Evolutionary conservation across 371 early-diverging fungal genomes (phyloP), one percentile per base, ranked within the genome.

Genomic region (Mortierella sp.): DNA sequence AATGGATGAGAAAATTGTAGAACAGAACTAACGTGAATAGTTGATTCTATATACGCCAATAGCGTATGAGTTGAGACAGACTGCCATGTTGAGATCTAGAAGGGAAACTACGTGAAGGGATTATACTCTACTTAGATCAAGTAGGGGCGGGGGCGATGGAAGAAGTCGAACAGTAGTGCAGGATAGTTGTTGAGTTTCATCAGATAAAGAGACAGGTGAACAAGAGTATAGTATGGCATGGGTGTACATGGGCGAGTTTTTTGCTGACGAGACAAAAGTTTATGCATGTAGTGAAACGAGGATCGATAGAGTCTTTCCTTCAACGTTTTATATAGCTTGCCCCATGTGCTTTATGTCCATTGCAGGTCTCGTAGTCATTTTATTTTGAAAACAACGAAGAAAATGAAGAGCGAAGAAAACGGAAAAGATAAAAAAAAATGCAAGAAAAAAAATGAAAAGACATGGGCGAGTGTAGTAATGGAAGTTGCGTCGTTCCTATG

Each of bases 311-410:
- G 14, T 64, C 26, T 45, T 66, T 60, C 64, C 45, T 45, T 68
- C 24, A 55, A 55, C 54, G 60, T 64, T 30, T 62, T 45, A 60
- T 40, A 67, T 43, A 49, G 45, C 16, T 45, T 45, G 45, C 45
- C 10, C 55, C 28, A 28, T 20, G 55, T 55, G 55, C 28, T 66
- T 43, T 65, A 45, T 59, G 49, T 64, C 63, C 63, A 64, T 47
- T 49, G 64, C 24, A 24, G 55, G 72, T 77, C 66, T 58, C 70
- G 54, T 70, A 70, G 58, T 68, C 68, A 55, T 65, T 69, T 78
- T 70, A 66, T 83, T 61, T 64, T 51, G 52, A 39, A 73, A 60
- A 74, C 57, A 62, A 71, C 39, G 37, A 65, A 47, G 20, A 47
- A 47, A 47, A 47, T 12, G 20, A 47, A 47, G 20, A 47, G 20